Evolutionary conservation across 2,329 filamentous ascomycete genomes (phyloP).

Genomic region (Cadophora malorum): DNA sequence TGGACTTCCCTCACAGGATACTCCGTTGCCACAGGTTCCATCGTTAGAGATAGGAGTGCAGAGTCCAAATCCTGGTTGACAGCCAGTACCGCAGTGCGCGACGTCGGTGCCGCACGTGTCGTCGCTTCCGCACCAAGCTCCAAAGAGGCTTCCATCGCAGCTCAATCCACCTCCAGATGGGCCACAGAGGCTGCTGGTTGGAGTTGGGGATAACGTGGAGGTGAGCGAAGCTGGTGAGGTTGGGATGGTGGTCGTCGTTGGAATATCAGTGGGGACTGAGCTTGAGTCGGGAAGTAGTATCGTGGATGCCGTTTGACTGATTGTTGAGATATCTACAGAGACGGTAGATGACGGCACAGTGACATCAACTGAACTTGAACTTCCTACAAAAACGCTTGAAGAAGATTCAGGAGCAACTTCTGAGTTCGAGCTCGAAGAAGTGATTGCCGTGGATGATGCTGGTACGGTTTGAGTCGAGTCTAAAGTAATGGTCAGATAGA

Average conservation of each 20-base stretch:
- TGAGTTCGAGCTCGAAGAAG: no score
- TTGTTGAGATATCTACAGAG: background rate
- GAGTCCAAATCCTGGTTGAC: constrained; percentile 14
- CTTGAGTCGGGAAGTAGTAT: background rate
- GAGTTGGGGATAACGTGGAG: background rate
- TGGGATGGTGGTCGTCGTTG: background rate
- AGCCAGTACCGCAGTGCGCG: constrained; percentile 4
- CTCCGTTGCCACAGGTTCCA: constrained; percentile 23
- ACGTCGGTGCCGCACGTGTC: background rate
- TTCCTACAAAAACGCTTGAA: no score
- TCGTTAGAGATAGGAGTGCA: constrained; percentile 20
- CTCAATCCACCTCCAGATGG: background rate
- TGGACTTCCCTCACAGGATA: background rate
- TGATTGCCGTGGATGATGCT: no score
- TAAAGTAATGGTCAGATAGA: background rate
- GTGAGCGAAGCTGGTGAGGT: background rate
- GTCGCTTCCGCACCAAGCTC: constrained; percentile 7
- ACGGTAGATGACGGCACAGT: background rate
- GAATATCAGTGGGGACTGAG: background rate
- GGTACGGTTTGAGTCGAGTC: background rate
- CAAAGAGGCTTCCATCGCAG: background rate
- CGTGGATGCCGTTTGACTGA: no score
- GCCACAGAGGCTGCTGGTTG: background rate
- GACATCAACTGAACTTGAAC: background rate
- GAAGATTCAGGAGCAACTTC: no score